These are phyloP conservation scores for Alternaria longipes DNA, from an alignment of 2,329 filamentous ascomycete genomes.

Conservation along the genomic window DNA sequence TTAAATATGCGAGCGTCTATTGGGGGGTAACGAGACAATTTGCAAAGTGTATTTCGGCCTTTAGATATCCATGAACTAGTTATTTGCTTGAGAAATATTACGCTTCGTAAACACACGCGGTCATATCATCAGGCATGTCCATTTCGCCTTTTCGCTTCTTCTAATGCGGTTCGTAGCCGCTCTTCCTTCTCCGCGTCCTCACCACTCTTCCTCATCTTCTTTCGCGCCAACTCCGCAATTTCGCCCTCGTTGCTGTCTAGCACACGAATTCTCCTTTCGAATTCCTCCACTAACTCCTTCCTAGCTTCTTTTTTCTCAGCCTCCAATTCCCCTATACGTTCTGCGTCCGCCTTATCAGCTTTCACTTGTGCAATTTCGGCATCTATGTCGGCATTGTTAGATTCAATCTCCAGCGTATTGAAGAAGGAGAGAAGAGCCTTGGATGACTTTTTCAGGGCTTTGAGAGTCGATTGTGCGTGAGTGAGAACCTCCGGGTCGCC, in stretches of 20 bases:
- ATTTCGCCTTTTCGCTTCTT: constrained; percentile 65
- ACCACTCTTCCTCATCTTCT: constrained; percentile 33
- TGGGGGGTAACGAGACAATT: not conserved
- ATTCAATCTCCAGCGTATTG: constrained; percentile 58
- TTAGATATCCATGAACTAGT: not conserved
- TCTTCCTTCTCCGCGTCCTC: constrained; percentile 56
- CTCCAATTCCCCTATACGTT: constrained; percentile 51
- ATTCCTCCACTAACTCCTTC: constrained; percentile 45
- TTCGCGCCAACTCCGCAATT: constrained; percentile 36
- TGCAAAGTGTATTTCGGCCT: not conserved
- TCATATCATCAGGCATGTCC: constrained; percentile 35
- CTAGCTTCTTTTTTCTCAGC: constrained; percentile 45
- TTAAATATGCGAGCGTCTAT: not conserved
- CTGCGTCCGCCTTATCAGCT: constrained; percentile 55
- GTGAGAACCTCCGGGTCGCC: constrained; percentile 28
- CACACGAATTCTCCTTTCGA: constrained; percentile 53
- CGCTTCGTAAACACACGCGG: not conserved
- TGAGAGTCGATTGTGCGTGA: constrained; percentile 39
- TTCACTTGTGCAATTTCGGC: constrained; percentile 64
- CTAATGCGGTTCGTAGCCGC: constrained; percentile 60
- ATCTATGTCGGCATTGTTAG: constrained; percentile 63
- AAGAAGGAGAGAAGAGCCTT: constrained; percentile 55
- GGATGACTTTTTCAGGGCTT: constrained; percentile 50
- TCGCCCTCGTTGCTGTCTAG: constrained; percentile 46
- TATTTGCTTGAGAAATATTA: not conserved